Base-by-base conservation (phyloP, 176 grass and related monocot species). In the Hyparrhenia diplandra region DNA sequence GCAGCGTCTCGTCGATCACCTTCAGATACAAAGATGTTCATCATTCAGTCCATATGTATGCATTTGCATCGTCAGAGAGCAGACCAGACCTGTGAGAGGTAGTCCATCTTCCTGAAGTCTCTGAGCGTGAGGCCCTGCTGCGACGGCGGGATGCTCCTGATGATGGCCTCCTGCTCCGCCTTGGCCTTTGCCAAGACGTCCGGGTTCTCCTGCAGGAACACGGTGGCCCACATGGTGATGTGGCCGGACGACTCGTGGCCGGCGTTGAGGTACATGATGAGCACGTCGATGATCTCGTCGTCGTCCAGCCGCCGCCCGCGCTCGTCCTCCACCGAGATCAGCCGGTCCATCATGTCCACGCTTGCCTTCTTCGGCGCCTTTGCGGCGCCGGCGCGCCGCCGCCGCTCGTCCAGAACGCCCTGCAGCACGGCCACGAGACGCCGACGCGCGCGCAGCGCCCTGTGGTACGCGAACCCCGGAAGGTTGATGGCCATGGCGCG, bases 191-290 rank as follows among this genome's bases (percentile, higher is more conserved):
- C 77, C n/a, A 92, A 86, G 39, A 97, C 67, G 2, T 90, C 80
- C 0, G 88, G 92, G 58, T 94, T 92, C 37, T 97, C 95, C 82
- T 97, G 92, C 16, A 97, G 69, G 75, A 97, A 83, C 2, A 97
- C 88, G 69, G 95, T 87, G 35, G 92, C 92, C 95, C 95, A 97
- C 95, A 97, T 97, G 83, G 95, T 97, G 77, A 97, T 94, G 71
- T 97, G 95, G 3, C 92, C 95, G 1, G 95, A 97, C 12, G 95
- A 97, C 85, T 97, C 95, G 72, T 97, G 95, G 0, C 95, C 95
- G 20, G 92, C 95, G 71, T 97, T 97, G 17, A 97, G 89, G 80
- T 97, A 97, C 95, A 97, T 94, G 78, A 94, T 71, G 55, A 97
- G 80, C 52, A 94, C 43, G 77, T 97, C 95, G 36, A 97, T 87